These are phyloP conservation scores for Kalanchoe fedtschenkoi DNA, from an alignment of 164 flowering plant genomes.

Conservation along the genomic window DNA sequence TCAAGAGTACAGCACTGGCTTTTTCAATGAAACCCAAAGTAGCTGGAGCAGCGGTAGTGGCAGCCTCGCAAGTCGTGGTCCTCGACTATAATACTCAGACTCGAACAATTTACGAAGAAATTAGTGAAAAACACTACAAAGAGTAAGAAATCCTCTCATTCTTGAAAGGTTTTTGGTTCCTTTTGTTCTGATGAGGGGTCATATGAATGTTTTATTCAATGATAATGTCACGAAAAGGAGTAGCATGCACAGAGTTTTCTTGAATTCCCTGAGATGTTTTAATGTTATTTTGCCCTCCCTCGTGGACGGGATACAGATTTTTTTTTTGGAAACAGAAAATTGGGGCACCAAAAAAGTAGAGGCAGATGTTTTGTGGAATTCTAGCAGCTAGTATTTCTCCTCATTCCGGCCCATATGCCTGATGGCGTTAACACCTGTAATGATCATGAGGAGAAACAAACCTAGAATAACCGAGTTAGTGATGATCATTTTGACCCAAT, in stretches of 20 bases:
- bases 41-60: conserved; percentile 1
- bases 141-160: background rate
- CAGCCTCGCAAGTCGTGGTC: conserved; percentile 1
- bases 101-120: background rate
- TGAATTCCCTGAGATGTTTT: too few species aligned
- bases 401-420: background rate
- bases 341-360: background rate
- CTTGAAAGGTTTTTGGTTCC: background rate
- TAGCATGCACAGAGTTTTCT: too few species aligned
- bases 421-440: background rate
- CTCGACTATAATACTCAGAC: conserved; percentile 1
- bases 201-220: too few species aligned
- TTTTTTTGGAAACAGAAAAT: too few species aligned
- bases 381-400: background rate
- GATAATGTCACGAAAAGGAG: too few species aligned
- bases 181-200: background rate
- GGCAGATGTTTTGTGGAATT: background rate
- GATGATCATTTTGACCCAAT: background rate
- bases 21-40: conserved; percentile 1
- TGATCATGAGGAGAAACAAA: background rate
- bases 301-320: too few species aligned
- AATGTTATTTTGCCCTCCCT: too few species aligned
- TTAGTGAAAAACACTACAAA: background rate
- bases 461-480: background rate
- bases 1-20: conserved; percentile 4